Evolutionary conservation across 148 eudicot species (phyloP).

Genomic region (Fagopyrum esculentum): DNA sequence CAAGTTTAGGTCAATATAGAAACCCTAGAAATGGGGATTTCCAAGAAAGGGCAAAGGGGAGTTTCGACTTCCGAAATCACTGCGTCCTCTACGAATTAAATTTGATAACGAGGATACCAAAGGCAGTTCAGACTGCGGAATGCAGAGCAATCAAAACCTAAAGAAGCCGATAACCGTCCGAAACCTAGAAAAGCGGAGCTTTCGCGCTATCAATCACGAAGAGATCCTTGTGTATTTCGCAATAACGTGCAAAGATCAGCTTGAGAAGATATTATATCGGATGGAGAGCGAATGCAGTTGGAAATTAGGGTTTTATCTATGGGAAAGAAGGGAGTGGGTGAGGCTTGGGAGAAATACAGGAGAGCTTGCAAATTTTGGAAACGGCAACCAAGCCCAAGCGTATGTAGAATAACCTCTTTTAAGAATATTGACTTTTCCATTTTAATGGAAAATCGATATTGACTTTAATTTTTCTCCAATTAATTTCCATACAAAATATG

Average conservation of each 20-base stretch:
- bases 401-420: too few species aligned
- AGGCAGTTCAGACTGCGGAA: not conserved
- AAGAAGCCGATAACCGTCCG: conserved; percentile 1
- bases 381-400: conserved; percentile 19
- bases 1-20: conserved; percentile 1
- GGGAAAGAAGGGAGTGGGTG: not conserved
- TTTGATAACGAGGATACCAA: not conserved
- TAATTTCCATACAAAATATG: too few species aligned
- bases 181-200: not conserved
- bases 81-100: not conserved
- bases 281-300: not conserved
- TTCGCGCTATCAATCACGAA: not conserved
- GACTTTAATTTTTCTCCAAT: too few species aligned
- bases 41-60: not conserved
- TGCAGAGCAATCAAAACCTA: conserved; percentile 9
- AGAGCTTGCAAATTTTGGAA: conserved; percentile 13
- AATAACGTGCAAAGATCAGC: not conserved
- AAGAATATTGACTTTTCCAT: too few species aligned
- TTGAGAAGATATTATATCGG: not conserved
- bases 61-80: not conserved
- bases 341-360: not conserved
- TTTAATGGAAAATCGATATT: too few species aligned
- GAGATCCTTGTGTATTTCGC: not conserved
- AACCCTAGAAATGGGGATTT: conserved; percentile 20
- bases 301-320: conserved; percentile 23